These are phyloP conservation scores for Hymenoscyphus fructigenus DNA, from an alignment of 2,329 filamentous ascomycete species.

Conservation along the genomic window DNA sequence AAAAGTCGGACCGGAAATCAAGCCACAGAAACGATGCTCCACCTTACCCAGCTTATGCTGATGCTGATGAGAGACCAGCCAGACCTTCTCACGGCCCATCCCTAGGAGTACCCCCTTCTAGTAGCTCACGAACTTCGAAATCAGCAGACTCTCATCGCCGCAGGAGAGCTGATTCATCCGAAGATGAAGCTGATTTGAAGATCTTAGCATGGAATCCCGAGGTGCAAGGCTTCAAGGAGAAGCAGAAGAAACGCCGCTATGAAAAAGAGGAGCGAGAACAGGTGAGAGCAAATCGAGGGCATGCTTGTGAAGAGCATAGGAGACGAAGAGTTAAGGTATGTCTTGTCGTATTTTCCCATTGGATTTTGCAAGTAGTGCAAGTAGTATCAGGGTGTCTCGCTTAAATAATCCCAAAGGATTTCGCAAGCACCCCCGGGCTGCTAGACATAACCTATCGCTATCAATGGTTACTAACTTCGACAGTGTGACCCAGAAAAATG, in stretches of 20 bases:
- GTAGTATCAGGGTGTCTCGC: not conserved
- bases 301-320: slow-evolving; percentile 7
- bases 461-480: not conserved
- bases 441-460: not conserved
- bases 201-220: slow-evolving; percentile 1
- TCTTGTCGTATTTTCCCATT: not conserved
- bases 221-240: not conserved
- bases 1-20: not conserved
- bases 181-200: not conserved
- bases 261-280: not conserved
- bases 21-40: not conserved
- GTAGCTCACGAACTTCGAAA: not conserved
- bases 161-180: not conserved
- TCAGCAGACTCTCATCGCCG: not conserved
- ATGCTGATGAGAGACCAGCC: not conserved
- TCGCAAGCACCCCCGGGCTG: not conserved
- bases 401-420: not conserved
- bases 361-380: not conserved
- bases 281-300: not conserved
- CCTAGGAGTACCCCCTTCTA: not conserved
- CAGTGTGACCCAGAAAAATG: slow-evolving; percentile 8
- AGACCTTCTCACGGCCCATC: not conserved
- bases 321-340: slow-evolving; percentile 4
- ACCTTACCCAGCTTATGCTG: not conserved
- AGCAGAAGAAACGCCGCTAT: slow-evolving; percentile 3